Percentiles rank a stretch among this genome's conserved stretches.
Evolutionary conservation across 1,139 yeast genomes (phyloP).

Genomic region (Pichia sp.): DNA sequence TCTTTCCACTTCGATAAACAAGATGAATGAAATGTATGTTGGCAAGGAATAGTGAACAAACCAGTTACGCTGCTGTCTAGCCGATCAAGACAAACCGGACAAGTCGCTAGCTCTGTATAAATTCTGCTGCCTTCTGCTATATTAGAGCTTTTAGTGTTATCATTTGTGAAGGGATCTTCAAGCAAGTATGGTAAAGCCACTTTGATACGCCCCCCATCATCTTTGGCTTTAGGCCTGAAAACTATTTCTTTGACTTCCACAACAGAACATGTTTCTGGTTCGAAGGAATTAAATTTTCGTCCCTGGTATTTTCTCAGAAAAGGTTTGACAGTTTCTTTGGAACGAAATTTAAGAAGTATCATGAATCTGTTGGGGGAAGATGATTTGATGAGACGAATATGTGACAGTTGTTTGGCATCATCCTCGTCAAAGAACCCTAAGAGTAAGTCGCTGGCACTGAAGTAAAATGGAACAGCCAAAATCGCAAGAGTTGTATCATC

Average conservation of each 20-base stretch:
- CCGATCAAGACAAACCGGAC: constrained; percentile 90
- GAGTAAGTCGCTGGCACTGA: constrained; percentile 72
- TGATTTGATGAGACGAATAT: constrained; percentile 68
- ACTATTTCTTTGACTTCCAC: constrained; percentile 62
- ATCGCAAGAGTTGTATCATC: constrained; percentile 72
- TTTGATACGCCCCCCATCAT: constrained; percentile 25
- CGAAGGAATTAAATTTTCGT: constrained; percentile 76
- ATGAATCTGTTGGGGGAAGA: constrained; percentile 67
- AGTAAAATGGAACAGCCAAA: constrained; percentile 81
- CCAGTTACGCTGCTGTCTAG: constrained; percentile 85
- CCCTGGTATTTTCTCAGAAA: constrained; percentile 73
- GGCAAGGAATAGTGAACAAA: constrained; percentile 81
- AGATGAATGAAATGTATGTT: constrained; percentile 89
- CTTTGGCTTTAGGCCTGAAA: constrained; percentile 33
- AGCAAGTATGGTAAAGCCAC: constrained; percentile 56
- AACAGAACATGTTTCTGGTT: constrained; percentile 82
- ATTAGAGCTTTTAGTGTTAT: neutral
- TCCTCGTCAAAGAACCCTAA: constrained; percentile 73
- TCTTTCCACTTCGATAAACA: constrained; percentile 89
- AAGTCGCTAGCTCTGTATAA: constrained; percentile 71
- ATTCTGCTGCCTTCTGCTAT: neutral
- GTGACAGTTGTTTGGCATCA: constrained; percentile 56
- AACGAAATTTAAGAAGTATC: constrained; percentile 72
- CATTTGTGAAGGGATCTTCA: constrained; percentile 63
- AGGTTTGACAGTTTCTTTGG: constrained; percentile 49